Conservation (phyloP, 2,329 filamentous ascomycete species). For the Aplosporella prunicola region DNA sequence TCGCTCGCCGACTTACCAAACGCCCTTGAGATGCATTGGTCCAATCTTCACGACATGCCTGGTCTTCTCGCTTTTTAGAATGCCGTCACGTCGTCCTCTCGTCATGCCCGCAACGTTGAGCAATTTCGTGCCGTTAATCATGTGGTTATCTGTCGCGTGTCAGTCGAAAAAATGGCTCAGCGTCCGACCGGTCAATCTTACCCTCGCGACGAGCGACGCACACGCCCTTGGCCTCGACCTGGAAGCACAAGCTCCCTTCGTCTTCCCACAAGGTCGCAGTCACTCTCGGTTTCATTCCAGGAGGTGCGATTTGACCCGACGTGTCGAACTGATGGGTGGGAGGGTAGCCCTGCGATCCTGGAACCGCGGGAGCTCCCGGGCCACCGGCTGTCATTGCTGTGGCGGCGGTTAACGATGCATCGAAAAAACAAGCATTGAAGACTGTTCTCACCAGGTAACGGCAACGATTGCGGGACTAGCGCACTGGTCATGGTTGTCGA, state of each 20-base stretch:
- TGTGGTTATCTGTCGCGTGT: slow-evolving; percentile 68
- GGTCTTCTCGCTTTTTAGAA: slow-evolving; percentile 94
- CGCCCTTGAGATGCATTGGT: slow-evolving; percentile 96
- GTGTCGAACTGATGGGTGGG: slow-evolving; percentile 59
- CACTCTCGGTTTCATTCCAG: slow-evolving; percentile 91
- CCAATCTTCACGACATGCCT: slow-evolving; percentile 98
- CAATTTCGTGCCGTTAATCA: slow-evolving; percentile 98
- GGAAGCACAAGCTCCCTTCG: slow-evolving; percentile 93
- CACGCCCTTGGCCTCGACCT: slow-evolving; percentile 91
- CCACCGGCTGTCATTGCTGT: slow-evolving; percentile 14
- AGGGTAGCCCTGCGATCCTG: slow-evolving; percentile 32
- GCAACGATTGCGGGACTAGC: slow-evolving; percentile 61
- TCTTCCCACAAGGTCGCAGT: slow-evolving; percentile 98
- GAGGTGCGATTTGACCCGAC: slow-evolving; percentile 85
- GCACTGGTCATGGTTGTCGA: slow-evolving; percentile 59
- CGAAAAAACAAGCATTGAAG: neutral
- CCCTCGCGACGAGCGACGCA: slow-evolving; percentile 92
- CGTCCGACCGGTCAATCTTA: no score
- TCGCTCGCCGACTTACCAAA: slow-evolving; percentile 56
- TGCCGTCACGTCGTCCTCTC: slow-evolving; percentile 84
- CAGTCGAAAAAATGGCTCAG: slow-evolving; percentile 3
- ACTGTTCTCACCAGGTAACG: slow-evolving; percentile 42
- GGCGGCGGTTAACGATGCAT: neutral
- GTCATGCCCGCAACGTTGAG: slow-evolving; percentile 98
- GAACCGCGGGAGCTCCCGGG: slow-evolving; percentile 14